Base-by-base conservation (phyloP, 2,329 filamentous ascomycete species). In the Arthrobotrys musiformis region DNA sequence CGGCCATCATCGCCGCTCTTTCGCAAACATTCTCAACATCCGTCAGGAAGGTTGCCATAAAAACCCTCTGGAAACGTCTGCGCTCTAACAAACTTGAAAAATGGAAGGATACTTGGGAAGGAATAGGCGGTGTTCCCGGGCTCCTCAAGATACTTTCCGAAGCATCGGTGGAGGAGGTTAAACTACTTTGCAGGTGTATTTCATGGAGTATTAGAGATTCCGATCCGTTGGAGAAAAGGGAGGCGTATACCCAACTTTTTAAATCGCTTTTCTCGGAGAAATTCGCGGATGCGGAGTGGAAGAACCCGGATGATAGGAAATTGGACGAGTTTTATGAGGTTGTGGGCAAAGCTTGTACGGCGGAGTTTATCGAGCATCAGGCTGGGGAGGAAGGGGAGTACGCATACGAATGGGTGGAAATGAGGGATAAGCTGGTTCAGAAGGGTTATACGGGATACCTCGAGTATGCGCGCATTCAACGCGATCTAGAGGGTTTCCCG, bases 171-270 rank as follows among this genome's bases (percentile, higher is more conserved):
- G 17, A 9, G 4, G 58, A 72, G 15, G 58, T 72, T 15, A 15
- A 15, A 2, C 7, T 24, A 1, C n/a, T 64, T 1, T 72, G 68
- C 15, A 1, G 17, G 8, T 13, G 13, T 11, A 46, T 72, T 5
- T 33, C 15, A 2, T n/a, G 11, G 1, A 72, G 58, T 44, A 22
- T 48, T 11, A 56, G 24, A 33, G 4, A 26, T 19, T 56, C 22
- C 9, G 68, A 72, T n/a, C 30, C 58, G 2, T 11, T 2, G 2
- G 46, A 72, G 48, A 72, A 72, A 42, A 46, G 58, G 46, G 24
- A 46, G 6, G 58, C 46, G n/a, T 72, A 17, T 26, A 63, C 68
- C 22, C 17, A 56, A 11, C 19, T 72, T 0, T 35, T 52, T 2
- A 72, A 63, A 30, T 37, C 26, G 4, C 26, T 72, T n/a, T 35